A percentile compares a stretch with the other conserved stretches of the same genome.
Evolutionary conservation across 768 basidiomycete genomes (phyloP).

Genomic region (Tulasnella sp.): DNA sequence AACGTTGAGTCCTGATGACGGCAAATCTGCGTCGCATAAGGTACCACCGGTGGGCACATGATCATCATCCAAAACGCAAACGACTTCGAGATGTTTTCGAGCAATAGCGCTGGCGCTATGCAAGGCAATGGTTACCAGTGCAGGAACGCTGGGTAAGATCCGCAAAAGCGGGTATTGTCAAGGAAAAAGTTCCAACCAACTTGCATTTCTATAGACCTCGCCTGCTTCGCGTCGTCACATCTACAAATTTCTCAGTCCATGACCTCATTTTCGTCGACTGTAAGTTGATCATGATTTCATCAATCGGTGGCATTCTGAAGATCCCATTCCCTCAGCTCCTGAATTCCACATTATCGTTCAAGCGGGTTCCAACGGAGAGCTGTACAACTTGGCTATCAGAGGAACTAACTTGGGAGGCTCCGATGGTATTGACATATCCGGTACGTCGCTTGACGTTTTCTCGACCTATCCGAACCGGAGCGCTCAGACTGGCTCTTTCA

Average conservation of each 20-base stretch:
- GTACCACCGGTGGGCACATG: conserved; percentile 24
- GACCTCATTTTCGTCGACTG: conserved; percentile 26
- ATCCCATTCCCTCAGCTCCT: conserved; percentile 19
- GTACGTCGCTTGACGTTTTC: neutral
- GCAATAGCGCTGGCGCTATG: conserved; percentile 23
- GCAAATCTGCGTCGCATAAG: neutral
- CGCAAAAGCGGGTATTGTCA: no score
- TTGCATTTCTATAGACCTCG: conserved; percentile 16
- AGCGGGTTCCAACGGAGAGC: conserved; percentile 22
- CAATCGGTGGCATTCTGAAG: neutral
- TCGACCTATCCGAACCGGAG: neutral
- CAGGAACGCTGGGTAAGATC: conserved; percentile 23
- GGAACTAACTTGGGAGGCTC: conserved; percentile 24
- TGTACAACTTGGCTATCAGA: conserved; percentile 26
- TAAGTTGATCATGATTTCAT: neutral
- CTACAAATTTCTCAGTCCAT: conserved; percentile 24
- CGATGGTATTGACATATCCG: conserved; percentile 25
- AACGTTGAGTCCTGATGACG: neutral
- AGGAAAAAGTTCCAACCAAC: neutral
- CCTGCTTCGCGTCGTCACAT: conserved; percentile 23
- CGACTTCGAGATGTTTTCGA: conserved; percentile 26
- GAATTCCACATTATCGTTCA: conserved; percentile 26
- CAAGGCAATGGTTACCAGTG: conserved; percentile 25
- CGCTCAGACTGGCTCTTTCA: neutral
- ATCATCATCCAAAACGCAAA: conserved; percentile 23